A percentile compares a stretch with the other conserved stretches of the same genome.
These are phyloP conservation scores for Mycosphaerelloides madeirae DNA, from an alignment of 2,329 filamentous ascomycete genomes.

Conservation along the genomic window DNA sequence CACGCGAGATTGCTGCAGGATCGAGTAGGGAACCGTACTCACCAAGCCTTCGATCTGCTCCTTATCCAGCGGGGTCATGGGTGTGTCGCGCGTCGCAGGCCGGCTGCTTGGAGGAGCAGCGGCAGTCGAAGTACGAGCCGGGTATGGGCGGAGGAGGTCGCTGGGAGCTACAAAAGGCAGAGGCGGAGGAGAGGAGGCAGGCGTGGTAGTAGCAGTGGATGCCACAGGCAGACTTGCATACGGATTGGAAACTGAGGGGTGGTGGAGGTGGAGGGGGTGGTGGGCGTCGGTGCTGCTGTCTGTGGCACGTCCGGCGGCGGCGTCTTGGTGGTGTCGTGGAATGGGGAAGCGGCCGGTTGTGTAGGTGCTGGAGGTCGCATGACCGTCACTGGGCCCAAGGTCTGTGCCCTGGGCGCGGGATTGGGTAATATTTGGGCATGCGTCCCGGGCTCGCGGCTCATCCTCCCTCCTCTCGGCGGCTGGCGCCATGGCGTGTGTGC, in stretches of 20 bases:
- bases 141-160: slow-evolving; percentile 15
- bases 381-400: too few species aligned
- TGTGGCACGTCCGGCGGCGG: background rate
- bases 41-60: slow-evolving; percentile 77
- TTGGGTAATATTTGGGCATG: too few species aligned
- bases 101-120: background rate
- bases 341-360: too few species aligned
- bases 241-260: background rate
- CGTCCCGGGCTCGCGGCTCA: too few species aligned
- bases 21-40: slow-evolving; percentile 36
- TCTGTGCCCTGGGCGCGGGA: too few species aligned
- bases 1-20: background rate
- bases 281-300: background rate
- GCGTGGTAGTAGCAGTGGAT: background rate
- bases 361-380: too few species aligned
- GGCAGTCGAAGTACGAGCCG: slow-evolving; percentile 3
- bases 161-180: slow-evolving; percentile 18
- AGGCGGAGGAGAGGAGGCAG: background rate
- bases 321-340: too few species aligned
- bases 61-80: slow-evolving; percentile 54
- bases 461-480: too few species aligned
- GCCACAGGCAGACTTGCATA: background rate
- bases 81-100: slow-evolving; percentile 4
- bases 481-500: too few species aligned
- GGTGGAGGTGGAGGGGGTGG: background rate